Base-by-base conservation (phyloP, 2,329 filamentous ascomycete genomes). In the Harringtonia lauricola region DNA sequence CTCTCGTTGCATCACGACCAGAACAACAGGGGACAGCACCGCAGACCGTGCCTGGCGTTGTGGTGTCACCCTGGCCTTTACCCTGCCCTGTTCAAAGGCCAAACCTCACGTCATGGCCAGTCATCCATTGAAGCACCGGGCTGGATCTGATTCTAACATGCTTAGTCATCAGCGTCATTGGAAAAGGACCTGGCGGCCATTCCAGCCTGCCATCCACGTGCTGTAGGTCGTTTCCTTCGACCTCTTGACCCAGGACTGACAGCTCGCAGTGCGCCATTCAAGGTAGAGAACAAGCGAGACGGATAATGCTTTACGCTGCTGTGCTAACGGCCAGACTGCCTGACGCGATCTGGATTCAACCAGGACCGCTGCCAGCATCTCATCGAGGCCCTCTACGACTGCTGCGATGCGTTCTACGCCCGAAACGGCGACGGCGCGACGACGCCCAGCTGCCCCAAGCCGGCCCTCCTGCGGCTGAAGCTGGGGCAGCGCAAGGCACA, bases 371-470 rank as follows among this genome's bases (percentile, higher is more conserved):
- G 92, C 63, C 76, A 83, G 57, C 61, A 66, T 17, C 70, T 87
- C 56, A 75, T 98, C 45, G 81, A 90, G 59, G 86, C 87, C 3
- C 68, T 98, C 21, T 98, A 96, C 63, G 83, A 92, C 54, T 98
- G 92, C 64, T 98, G 92, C 63, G 81, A 89, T 56, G 74, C 77
- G 13, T 95, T 96, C 60, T 96, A 98, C 64, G 67, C 81, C 54
- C 72, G 76, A 45, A 76, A 85, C 47, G 89, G 92, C 15, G 81
- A 94, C 44, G 65, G 79, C 21, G 88, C 86, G 28, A 79, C 72
- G 35, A 84, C 83, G 2, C 77, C 81, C 18, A 92, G 86, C 66
- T 98, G 92, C 58, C 92, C 92, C 0, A 90, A 90, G 59, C 76
- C 86, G 8, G 76, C 71, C 51, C 67, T 95, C 45, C 67, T 98